These are phyloP conservation scores for Nicotiana paniculata DNA, from an alignment of 257 asterid species.

Conservation along the genomic window DNA sequence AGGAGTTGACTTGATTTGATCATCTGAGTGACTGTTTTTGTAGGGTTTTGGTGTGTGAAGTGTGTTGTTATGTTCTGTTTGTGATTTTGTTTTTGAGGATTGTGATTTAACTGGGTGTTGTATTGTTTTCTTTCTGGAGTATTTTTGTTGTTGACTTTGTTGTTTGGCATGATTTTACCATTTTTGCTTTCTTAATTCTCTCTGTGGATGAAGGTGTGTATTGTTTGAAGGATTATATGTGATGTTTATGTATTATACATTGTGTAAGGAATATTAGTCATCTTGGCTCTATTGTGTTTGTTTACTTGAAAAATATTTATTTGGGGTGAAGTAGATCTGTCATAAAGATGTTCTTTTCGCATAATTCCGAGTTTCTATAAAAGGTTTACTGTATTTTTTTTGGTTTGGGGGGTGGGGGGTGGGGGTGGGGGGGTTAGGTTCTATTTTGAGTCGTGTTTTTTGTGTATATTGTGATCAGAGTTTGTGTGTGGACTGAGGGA, in stretches of 20 bases:
- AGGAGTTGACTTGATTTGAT: not conserved
- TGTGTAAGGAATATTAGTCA: not conserved
- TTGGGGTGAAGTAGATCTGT: not conserved
- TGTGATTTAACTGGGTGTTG: not conserved
- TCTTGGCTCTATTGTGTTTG: not conserved
- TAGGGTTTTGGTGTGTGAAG: not conserved
- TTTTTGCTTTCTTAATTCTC: not conserved
- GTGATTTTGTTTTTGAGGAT: not conserved
- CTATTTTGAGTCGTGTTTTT: not conserved
- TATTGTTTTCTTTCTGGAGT: not conserved
- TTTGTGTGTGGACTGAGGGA: not conserved
- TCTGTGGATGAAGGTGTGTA: not conserved
- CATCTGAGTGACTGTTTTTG: not conserved
- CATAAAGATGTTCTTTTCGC: not conserved
- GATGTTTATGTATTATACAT: not conserved
- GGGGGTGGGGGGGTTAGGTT: not conserved
- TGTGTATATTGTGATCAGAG: not conserved
- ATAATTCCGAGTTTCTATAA: not conserved
- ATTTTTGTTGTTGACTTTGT: not conserved
- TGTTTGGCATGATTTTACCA: not conserved
- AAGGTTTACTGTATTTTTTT: not conserved
- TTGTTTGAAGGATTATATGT: not conserved
- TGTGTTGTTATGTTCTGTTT: not conserved
- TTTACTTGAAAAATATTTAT: not conserved
- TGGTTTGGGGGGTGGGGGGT: not conserved